Conservation (phyloP, 805 yeast genomes). For the Yarrowia sp. region DNA sequence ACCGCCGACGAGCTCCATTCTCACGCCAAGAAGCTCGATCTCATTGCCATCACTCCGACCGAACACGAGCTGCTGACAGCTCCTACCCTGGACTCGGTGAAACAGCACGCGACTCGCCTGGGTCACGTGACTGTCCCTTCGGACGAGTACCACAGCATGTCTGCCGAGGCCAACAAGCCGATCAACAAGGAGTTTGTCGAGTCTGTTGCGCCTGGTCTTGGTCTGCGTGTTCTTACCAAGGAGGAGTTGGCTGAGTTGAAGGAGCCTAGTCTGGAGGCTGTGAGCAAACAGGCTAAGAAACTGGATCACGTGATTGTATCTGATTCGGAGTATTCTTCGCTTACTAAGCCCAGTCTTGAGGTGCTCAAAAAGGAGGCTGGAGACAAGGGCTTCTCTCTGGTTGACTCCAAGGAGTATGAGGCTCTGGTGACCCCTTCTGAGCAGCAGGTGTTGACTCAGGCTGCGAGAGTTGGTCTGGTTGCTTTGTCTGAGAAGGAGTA, state of each 20-base stretch:
- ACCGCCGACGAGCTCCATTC: constrained; percentile 29
- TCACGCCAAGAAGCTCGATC: constrained; percentile 18
- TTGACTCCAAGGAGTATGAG: constrained; percentile 1
- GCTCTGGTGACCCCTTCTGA: constrained; percentile 19
- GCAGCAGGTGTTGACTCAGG: constrained; percentile 28
- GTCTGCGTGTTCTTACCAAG: constrained; percentile 42
- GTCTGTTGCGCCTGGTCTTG: constrained; percentile 46
- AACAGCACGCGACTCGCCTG: constrained; percentile 36
- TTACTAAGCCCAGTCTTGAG: constrained; percentile 26
- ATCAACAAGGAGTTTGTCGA: constrained; percentile 43
- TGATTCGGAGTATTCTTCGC: constrained; percentile 40
- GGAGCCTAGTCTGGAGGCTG: constrained; percentile 40
- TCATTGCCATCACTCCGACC: background rate
- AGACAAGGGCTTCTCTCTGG: background rate
- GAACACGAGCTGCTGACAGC: constrained; percentile 10
- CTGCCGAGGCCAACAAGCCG: constrained; percentile 45
- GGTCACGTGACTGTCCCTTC: constrained; percentile 44
- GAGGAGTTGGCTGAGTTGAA: constrained; percentile 40
- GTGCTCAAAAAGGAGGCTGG: background rate
- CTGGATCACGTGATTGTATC: constrained; percentile 46
- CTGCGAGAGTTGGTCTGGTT: constrained; percentile 44
- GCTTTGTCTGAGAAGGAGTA: constrained; percentile 44
- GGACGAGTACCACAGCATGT: constrained; percentile 43
- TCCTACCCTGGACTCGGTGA: constrained; percentile 20
- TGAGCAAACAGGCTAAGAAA: constrained; percentile 47